Evolutionary conservation across 2,329 filamentous ascomycete genomes (phyloP).

Genomic region (Colletotrichum paranaense): DNA sequence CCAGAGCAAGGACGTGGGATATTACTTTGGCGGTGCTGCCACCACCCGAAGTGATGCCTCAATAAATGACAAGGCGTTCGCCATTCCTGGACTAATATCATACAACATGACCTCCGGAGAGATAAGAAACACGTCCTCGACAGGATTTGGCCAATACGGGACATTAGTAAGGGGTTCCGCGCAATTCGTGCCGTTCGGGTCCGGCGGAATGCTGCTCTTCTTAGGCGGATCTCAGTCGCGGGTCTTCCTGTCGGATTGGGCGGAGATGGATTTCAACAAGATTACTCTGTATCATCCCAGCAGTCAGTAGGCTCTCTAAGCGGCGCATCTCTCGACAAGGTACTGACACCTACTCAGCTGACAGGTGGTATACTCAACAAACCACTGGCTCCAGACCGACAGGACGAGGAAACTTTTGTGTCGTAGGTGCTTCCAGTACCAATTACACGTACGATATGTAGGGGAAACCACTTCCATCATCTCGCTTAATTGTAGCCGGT

Average conservation of each 20-base stretch:
- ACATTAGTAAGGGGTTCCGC: constrained; percentile 45
- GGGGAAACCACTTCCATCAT: constrained; percentile 1
- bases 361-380: constrained; percentile 46
- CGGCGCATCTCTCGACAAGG: neutral
- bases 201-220: constrained; percentile 46
- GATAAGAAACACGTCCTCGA: constrained; percentile 46
- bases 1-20: constrained; percentile 42
- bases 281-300: constrained; percentile 47
- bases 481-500: too few relatives aligned
- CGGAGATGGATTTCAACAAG: constrained; percentile 37
- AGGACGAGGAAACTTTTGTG: constrained; percentile 45
- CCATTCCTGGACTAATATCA: constrained; percentile 43
- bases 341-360: neutral
- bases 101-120: constrained; percentile 45
- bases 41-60: too few relatives aligned
- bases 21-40: constrained; percentile 39
- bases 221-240: constrained; percentile 41
- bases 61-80: too few relatives aligned
- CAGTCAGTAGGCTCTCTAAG: constrained; percentile 36
- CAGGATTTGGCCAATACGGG: constrained; percentile 38
- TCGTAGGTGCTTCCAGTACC: constrained; percentile 45
- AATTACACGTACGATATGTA: constrained; percentile 51
- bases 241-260: too few relatives aligned
- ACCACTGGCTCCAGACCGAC: constrained; percentile 45
- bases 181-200: constrained; percentile 47